Percentiles rank a stretch among this genome's conserved stretches.
phyloP scores from a whole-genome alignment of 2,329 filamentous ascomycete genomes.

The Cercospora sp. region DNA sequence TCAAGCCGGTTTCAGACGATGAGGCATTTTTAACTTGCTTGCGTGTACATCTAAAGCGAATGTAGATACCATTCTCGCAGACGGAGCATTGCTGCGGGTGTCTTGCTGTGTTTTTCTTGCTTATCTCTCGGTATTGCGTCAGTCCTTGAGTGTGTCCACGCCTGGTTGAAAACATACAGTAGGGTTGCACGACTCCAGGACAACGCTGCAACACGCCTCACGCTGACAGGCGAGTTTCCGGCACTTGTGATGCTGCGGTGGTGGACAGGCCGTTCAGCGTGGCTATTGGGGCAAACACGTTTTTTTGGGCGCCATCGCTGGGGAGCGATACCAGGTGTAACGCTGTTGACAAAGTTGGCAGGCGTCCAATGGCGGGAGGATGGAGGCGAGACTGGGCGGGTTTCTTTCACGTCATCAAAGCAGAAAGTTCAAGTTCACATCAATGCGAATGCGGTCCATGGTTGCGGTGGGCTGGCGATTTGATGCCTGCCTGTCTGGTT shows the following conservation, averaged over 20 bases:
- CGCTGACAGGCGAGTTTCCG: not conserved
- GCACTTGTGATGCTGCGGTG: not conserved
- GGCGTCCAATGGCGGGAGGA: not conserved
- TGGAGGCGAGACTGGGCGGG: not conserved
- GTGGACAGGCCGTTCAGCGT: not conserved
- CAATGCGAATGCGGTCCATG: not conserved
- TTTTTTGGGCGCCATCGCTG: not conserved
- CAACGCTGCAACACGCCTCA: not conserved
- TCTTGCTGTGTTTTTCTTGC: not conserved
- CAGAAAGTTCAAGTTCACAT: not conserved
- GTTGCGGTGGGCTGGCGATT: not conserved
- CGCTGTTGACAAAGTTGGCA: not conserved
- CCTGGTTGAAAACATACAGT: not conserved
- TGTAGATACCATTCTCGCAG: not conserved
- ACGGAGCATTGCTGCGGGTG: not conserved
- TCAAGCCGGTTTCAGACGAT: conserved; percentile 36
- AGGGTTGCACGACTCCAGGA: not conserved
- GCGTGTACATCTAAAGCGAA: not conserved
- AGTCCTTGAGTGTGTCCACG: not conserved
- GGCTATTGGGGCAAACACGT: not conserved
- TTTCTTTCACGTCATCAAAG: not conserved
- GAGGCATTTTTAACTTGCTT: not conserved
- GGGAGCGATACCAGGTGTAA: not conserved
- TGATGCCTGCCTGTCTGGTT: not conserved
- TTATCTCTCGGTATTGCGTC: not conserved